phyloP scores from a whole-genome alignment of 805 yeast species.

The Torulaspora maleeae region DNA sequence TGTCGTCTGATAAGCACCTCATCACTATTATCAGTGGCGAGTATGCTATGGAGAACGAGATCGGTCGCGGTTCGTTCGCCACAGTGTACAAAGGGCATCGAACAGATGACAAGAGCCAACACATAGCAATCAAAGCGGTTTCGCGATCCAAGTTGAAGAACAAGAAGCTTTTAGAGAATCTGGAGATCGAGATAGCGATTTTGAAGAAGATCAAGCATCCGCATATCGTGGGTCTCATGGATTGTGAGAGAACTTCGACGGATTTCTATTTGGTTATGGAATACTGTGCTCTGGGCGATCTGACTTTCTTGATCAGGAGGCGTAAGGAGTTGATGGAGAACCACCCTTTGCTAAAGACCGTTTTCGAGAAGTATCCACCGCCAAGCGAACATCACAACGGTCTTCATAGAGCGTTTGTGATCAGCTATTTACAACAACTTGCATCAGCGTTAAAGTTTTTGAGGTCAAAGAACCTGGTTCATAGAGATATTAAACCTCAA shows the following conservation, averaged over 20 bases:
- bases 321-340: slow-evolving; percentile 64
- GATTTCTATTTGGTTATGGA: slow-evolving; percentile 93
- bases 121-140: slow-evolving; percentile 89
- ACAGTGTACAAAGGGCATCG: slow-evolving; percentile 83
- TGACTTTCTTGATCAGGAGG: slow-evolving; percentile 78
- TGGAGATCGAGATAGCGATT: slow-evolving; percentile 88
- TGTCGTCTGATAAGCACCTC: slow-evolving; percentile 11
- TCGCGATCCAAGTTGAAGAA: slow-evolving; percentile 75
- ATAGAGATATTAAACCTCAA: slow-evolving; percentile 90
- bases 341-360: slow-evolving; percentile 72
- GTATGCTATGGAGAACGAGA: slow-evolving; percentile 46
- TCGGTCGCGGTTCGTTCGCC: slow-evolving; percentile 95
- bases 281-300: slow-evolving; percentile 91
- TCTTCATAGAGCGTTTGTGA: slow-evolving; percentile 67
- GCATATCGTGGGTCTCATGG: slow-evolving; percentile 82
- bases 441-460: slow-evolving; percentile 79
- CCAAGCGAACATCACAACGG: slow-evolving; percentile 71
- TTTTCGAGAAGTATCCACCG: slow-evolving; percentile 78
- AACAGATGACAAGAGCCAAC: slow-evolving; percentile 35
- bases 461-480: slow-evolving; percentile 80
- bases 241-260: slow-evolving; percentile 69
- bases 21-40: slow-evolving; percentile 22
- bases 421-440: slow-evolving; percentile 83
- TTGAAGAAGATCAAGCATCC: slow-evolving; percentile 86
- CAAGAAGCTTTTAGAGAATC: slow-evolving; percentile 81